Percentiles rank a stretch among this genome's conserved stretches.
These are phyloP conservation scores for Hyphodiscus sp. DNA, from an alignment of 2,329 filamentous ascomycete species.

Conservation along the genomic window DNA sequence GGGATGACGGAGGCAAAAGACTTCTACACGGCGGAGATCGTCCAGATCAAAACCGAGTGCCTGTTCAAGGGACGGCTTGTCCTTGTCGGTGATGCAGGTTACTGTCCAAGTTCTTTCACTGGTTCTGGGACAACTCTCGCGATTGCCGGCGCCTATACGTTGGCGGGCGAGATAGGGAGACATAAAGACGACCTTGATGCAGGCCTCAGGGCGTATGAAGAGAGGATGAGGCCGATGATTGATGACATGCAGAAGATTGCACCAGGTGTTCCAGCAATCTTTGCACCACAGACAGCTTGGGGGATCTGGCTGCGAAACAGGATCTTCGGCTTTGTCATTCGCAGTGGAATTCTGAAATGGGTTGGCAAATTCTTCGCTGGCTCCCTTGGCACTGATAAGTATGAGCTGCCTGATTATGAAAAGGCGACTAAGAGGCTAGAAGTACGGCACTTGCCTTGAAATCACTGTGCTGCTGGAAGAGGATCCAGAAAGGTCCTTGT, in stretches of 20 bases:
- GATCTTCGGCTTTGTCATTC: slow-evolving; percentile 35
- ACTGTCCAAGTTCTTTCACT: slow-evolving; percentile 33
- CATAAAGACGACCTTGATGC: slow-evolving; percentile 27
- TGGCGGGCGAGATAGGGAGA: slow-evolving; percentile 38
- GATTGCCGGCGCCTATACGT: slow-evolving; percentile 38
- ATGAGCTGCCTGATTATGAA: slow-evolving; percentile 34
- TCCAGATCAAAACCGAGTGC: slow-evolving; percentile 35
- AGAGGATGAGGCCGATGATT: slow-evolving; percentile 29
- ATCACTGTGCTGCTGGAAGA: too few species aligned
- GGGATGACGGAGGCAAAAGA: slow-evolving; percentile 32
- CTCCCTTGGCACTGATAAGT: slow-evolving; percentile 30
- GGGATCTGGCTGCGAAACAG: slow-evolving; percentile 39
- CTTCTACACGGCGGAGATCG: slow-evolving; percentile 35
- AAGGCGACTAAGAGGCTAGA: too few species aligned
- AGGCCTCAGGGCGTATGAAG: slow-evolving; percentile 32
- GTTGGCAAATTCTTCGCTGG: slow-evolving; percentile 28
- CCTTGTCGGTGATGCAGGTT: slow-evolving; percentile 48
- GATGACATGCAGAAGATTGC: slow-evolving; percentile 23
- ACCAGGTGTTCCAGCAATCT: slow-evolving; percentile 29
- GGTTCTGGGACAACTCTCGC: slow-evolving; percentile 37
- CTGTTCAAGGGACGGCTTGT: slow-evolving; percentile 35
- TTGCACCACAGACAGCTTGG: slow-evolving; percentile 40
- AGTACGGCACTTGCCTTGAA: too few species aligned
- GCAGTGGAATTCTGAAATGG: slow-evolving; percentile 31
- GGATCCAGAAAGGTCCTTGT: too few species aligned